A percentile compares a stretch with the other conserved stretches of the same genome.
Conservation (phyloP, 2,329 filamentous ascomycete species). For the Microdochium paspali region DNA sequence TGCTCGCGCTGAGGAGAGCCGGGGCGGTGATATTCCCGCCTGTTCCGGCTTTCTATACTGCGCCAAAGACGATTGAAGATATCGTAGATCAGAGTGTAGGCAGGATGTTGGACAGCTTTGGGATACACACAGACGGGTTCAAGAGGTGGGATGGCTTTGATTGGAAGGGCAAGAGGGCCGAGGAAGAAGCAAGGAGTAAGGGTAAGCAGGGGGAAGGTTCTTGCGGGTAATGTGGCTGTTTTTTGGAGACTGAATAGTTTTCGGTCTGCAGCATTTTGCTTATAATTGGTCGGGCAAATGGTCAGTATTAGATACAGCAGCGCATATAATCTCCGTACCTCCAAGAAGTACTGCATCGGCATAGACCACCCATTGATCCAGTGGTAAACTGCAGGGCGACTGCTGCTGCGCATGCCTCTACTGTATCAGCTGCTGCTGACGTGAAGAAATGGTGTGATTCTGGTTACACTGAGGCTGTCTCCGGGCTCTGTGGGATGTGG, state of each 20-base stretch:
- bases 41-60: slow-evolving; percentile 33
- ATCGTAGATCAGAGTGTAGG: slow-evolving; percentile 34
- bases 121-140: slow-evolving; percentile 28
- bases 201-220: too few relatives aligned
- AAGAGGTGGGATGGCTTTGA: slow-evolving; percentile 23
- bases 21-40: slow-evolving; percentile 34
- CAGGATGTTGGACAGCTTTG: slow-evolving; percentile 33
- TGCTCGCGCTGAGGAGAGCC: slow-evolving; percentile 25
- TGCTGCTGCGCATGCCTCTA: background rate
- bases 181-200: background rate
- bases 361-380: too few relatives aligned
- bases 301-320: too few relatives aligned
- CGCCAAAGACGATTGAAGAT: slow-evolving; percentile 26
- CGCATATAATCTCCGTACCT: too few relatives aligned
- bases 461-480: slow-evolving; percentile 15
- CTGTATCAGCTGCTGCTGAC: background rate
- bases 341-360: too few relatives aligned
- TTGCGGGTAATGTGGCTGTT: too few relatives aligned
- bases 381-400: too few relatives aligned
- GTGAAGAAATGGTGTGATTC: slow-evolving; percentile 5
- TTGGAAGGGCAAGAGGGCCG: background rate
- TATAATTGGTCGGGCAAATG: too few relatives aligned
- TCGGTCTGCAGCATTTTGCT: too few relatives aligned
- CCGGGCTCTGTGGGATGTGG: slow-evolving; percentile 15
- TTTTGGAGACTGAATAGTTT: too few relatives aligned